Evolutionary conservation across 2,329 filamentous ascomycete species (phyloP).

Genomic region (Hortaea werneckii): DNA sequence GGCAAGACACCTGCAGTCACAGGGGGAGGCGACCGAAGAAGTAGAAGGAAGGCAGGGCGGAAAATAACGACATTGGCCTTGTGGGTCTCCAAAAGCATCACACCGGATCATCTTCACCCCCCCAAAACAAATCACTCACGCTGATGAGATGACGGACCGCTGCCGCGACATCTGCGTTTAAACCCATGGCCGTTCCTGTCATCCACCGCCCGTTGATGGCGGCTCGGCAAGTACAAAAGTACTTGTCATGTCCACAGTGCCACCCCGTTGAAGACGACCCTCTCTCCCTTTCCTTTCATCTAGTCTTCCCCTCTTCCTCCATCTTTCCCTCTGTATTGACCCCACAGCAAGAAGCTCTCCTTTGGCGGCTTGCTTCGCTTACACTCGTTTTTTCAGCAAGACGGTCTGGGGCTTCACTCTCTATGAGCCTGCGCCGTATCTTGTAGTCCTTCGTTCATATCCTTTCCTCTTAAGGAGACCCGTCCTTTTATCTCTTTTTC

Average conservation of each 20-base stretch:
- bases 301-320: neutral
- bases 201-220: neutral
- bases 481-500: neutral
- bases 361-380: neutral
- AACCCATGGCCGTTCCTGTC: no score
- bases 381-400: neutral
- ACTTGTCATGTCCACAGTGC: neutral
- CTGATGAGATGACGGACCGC: no score
- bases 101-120: no score
- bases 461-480: neutral
- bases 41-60: no score
- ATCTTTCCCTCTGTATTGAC: neutral
- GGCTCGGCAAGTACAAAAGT: neutral
- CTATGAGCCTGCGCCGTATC: slow-evolving; percentile 4
- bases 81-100: no score
- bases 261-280: neutral
- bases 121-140: no score
- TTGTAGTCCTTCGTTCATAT: slow-evolving; percentile 1
- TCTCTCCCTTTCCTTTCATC: neutral
- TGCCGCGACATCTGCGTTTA: no score
- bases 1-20: neutral
- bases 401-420: slow-evolving; percentile 6
- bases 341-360: neutral
- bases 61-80: no score
- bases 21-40: no score